Evolutionary conservation across 208 protist species (phyloP), one percentile per base, ranked within the genome.

Genomic region (Trypanosoma rangeli): DNA sequence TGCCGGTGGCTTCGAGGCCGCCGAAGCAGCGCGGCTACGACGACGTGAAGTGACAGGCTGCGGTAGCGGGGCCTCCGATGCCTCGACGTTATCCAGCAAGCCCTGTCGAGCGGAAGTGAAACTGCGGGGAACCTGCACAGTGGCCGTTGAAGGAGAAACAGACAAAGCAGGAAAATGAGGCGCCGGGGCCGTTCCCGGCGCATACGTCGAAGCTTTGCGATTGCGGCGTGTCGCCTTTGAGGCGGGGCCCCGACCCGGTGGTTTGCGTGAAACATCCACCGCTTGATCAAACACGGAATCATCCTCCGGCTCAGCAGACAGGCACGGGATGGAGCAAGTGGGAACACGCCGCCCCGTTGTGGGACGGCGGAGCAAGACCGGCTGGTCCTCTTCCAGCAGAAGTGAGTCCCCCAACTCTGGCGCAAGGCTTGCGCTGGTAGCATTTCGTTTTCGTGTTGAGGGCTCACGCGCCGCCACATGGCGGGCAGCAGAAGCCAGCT

Each of bases 301-400:
- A 35, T 82, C 82, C 24, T 84, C 79, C 33, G 66, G 64, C 20
- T 80, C 81, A 26, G 28, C 39, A 60, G 76, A 73, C 29, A 82
- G 49, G 59, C 85, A 53, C 0, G 86, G 92, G 50, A 93, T 73
- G 56, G 85, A 92, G 29, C 85, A 80, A 12, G 86, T 90, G 7
- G 74, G 35, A 13, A 48, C 52, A 13, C 71, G 74, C 5, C 80
- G 78, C 52, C 84, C 82, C 0, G 80, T 82, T 13, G 49, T 46
- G 2, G 63, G 54, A 10, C 70, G 63, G 24, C 70, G 70, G 42
- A 94, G 74, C 54, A 94, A 58, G 62, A 94, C 86, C 18, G 89
- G 89, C 72, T 83, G 70, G 24, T 89, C 85, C 59, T 83, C 84
- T 24, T 72, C 70, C 15, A 87, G 75, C 12, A 92, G 65, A 35